Evolutionary conservation across 345 rosid genomes (phyloP).

Genomic region (Mercurialis annua): DNA sequence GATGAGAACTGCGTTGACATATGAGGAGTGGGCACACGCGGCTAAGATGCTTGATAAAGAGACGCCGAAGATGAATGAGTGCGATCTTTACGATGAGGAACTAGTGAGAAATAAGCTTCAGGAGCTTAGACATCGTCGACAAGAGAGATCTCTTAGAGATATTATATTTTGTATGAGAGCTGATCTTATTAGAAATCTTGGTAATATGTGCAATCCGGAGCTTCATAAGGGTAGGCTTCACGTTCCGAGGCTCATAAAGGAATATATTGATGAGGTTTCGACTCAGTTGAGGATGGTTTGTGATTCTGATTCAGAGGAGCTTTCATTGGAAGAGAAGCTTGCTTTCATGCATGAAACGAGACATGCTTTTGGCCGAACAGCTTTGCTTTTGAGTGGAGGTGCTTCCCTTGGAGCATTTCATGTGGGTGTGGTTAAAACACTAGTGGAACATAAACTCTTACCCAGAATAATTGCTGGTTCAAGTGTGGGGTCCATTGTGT

Average conservation of each 20-base stretch:
- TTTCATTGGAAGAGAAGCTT: constrained; percentile 90
- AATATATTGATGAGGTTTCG: constrained; percentile 87
- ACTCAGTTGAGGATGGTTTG: constrained; percentile 94
- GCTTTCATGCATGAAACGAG: constrained; percentile 95
- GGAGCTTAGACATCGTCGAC: constrained; percentile 82
- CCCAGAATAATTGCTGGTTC: constrained; percentile 95
- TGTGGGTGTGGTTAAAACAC: constrained; percentile 80
- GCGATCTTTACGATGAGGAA: constrained; percentile 79
- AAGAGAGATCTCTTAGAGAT: constrained; percentile 83
- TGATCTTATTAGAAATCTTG: constrained; percentile 87
- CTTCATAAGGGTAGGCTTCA: constrained; percentile 98
- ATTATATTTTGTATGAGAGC: constrained; percentile 97
- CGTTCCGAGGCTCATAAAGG: constrained; percentile 84
- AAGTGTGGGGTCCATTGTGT: constrained; percentile 95
- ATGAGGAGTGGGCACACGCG: constrained; percentile 99
- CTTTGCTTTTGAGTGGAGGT: constrained; percentile 97
- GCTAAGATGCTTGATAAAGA: constrained; percentile 96
- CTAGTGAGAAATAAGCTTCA: constrained; percentile 80
- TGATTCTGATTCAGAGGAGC: constrained; percentile 80
- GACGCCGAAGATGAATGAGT: constrained; percentile 70
- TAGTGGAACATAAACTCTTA: constrained; percentile 84
- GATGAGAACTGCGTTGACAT: constrained; percentile 85
- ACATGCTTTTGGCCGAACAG: constrained; percentile 97
- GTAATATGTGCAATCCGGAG: constrained; percentile 95
- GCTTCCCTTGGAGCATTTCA: constrained; percentile 98